Base-by-base conservation (phyloP, 768 basidiomycete species). In the Podaxis sp. region DNA sequence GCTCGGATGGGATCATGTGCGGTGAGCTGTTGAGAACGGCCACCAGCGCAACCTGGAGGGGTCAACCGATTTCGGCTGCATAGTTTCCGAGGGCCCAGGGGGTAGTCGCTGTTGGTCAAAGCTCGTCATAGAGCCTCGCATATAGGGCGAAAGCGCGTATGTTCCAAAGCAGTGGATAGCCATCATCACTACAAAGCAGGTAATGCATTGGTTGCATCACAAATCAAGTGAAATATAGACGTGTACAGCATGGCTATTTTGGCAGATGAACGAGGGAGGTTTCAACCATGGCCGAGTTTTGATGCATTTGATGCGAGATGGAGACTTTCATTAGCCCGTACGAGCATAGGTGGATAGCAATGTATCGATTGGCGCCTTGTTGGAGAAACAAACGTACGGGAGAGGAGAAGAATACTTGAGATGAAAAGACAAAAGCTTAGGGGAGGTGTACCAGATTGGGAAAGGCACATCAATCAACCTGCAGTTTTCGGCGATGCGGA, bases 231-330 rank as follows among this genome's bases (percentile, higher is more conserved):
- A 53, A 13, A 38, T 46, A 56, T 47, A 40, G 52, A 43, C 38
- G 53, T 61, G 54, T 49, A 62, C 61, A 62, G 55, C 55, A 56
- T 55, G 46, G 54, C 12, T 38, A 49, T 49, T 22, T 61, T 54
- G 60, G 54, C 60, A 61, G 60, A 61, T 61, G 54, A 53, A n/a
- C 12, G 54, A 29, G 19, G 24, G 37, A 50, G 61, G 61, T 60
- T 60, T 53, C 59, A 53, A 38, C 17, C 51, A 22, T 9, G 49
- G 12, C 33, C 49, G 50, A 59, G 36, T 47, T 24, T 15, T 60
- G 59, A 60, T 60, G 59, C 24, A 29, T 29, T 43, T 60, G 59
- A 60, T 59, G 47, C 19, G 1, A 49, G 19, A 38, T 6, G 22
- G 36, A 9, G 33, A 12, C n/a, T 5, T 12, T 38, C 25, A 3